phyloP scores from a whole-genome alignment of 106 monocot species.

The Hemerocallis citrina region DNA sequence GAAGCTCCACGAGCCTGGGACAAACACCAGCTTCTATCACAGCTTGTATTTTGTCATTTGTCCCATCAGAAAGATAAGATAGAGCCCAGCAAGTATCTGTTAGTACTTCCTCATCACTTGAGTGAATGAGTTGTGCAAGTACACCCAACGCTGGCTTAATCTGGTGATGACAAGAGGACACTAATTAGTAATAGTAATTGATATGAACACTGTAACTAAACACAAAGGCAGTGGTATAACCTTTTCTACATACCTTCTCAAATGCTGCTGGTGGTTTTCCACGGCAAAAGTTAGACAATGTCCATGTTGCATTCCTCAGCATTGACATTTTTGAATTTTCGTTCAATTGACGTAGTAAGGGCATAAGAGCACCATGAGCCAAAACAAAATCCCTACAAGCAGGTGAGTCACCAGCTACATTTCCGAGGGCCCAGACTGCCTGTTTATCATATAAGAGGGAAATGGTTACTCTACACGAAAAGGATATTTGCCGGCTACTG shows the following conservation, averaged over 20 bases:
- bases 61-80: constrained; percentile 37
- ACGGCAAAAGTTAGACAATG: constrained; percentile 51
- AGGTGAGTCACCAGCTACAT: constrained; percentile 47
- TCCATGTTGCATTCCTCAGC: constrained; percentile 56
- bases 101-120: constrained; percentile 34
- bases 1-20: constrained; percentile 29
- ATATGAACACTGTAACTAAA: background rate
- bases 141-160: constrained; percentile 24
- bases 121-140: constrained; percentile 30
- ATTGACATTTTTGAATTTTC: constrained; percentile 44
- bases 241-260: constrained; percentile 19
- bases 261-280: constrained; percentile 41
- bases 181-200: background rate
- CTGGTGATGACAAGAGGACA: constrained; percentile 11
- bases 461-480: background rate
- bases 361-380: constrained; percentile 29
- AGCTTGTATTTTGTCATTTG: constrained; percentile 27
- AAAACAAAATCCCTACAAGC: constrained; percentile 54
- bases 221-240: background rate
- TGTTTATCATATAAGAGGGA: constrained; percentile 12
- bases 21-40: constrained; percentile 36
- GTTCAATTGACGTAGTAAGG: constrained; percentile 41
- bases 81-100: constrained; percentile 37
- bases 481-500: background rate
- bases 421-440: constrained; percentile 66